Evolutionary conservation across 305 asterid species (phyloP).

Genomic region (Withania somnifera): DNA sequence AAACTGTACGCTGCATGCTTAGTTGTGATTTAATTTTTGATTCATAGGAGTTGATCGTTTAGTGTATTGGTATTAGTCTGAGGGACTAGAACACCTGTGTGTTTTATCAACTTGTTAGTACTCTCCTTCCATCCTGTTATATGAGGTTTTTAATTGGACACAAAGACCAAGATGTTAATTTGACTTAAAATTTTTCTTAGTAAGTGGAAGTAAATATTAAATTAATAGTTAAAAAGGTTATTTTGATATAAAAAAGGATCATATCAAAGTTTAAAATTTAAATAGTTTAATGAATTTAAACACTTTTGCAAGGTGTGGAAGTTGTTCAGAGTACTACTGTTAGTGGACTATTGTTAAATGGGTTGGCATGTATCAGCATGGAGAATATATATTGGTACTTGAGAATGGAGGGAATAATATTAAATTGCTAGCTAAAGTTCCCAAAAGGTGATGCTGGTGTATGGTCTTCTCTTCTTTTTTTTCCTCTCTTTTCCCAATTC

Average conservation of each 20-base stretch:
- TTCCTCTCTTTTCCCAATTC: too few species aligned
- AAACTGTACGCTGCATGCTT: background rate
- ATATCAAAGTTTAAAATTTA: too few species aligned
- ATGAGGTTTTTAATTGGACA: background rate
- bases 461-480: too few species aligned
- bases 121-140: background rate
- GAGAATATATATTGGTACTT: too few species aligned
- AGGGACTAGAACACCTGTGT: background rate
- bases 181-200: background rate
- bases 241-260: background rate
- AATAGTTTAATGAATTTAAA: too few species aligned
- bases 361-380: too few species aligned
- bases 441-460: too few species aligned
- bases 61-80: background rate
- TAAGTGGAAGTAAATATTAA: background rate
- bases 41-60: background rate
- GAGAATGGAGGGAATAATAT: too few species aligned
- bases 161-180: background rate
- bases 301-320: too few species aligned
- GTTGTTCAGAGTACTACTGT: too few species aligned
- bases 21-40: background rate
- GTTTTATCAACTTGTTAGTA: background rate
- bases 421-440: too few species aligned
- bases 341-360: too few species aligned
- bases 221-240: background rate